Conservation (phyloP, 2,329 filamentous ascomycete species). For the Cercospora zeae-maydis region DNA sequence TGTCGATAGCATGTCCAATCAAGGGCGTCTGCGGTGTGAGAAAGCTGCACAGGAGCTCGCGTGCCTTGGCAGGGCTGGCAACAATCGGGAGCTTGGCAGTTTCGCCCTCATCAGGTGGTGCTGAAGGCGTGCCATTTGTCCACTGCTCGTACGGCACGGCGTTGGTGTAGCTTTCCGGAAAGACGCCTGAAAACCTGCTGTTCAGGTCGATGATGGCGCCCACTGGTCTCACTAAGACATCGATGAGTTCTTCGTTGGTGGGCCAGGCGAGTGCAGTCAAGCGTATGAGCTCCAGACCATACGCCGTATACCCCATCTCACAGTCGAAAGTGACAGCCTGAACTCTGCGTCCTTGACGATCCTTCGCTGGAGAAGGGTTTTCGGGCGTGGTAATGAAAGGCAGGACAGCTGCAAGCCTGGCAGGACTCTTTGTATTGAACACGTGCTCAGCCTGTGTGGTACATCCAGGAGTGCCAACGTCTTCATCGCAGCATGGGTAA, state of each 20-base stretch:
- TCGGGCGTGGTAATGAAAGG: slow-evolving; percentile 76
- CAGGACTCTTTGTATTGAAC: slow-evolving; percentile 75
- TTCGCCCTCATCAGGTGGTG: slow-evolving; percentile 19
- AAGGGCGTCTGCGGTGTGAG: slow-evolving; percentile 75
- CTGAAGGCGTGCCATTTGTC: slow-evolving; percentile 18
- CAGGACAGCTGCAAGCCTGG: slow-evolving; percentile 70
- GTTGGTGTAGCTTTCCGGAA: slow-evolving; percentile 67
- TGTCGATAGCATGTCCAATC: slow-evolving; percentile 91
- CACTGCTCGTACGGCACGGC: slow-evolving; percentile 55
- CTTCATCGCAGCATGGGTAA: slow-evolving; percentile 76
- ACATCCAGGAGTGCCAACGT: slow-evolving; percentile 74
- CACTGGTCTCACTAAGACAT: slow-evolving; percentile 78
- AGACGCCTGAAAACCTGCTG: slow-evolving; percentile 85
- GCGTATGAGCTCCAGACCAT: slow-evolving; percentile 84
- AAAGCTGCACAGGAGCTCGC: slow-evolving; percentile 70
- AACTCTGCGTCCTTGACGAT: slow-evolving; percentile 31
- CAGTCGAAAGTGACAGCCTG: slow-evolving; percentile 85
- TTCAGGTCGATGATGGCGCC: slow-evolving; percentile 88
- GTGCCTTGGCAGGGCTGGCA: slow-evolving; percentile 68
- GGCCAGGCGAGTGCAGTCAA: slow-evolving; percentile 90
- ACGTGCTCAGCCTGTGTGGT: slow-evolving; percentile 70
- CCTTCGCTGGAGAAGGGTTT: slow-evolving; percentile 51
- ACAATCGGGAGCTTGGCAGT: slow-evolving; percentile 62
- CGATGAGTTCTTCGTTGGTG: slow-evolving; percentile 67
- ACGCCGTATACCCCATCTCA: slow-evolving; percentile 93